These are phyloP conservation scores for Pseudisothecium myosuroides DNA, from an alignment of 225 moss, liverwort and hornwort species.

Conservation along the genomic window DNA sequence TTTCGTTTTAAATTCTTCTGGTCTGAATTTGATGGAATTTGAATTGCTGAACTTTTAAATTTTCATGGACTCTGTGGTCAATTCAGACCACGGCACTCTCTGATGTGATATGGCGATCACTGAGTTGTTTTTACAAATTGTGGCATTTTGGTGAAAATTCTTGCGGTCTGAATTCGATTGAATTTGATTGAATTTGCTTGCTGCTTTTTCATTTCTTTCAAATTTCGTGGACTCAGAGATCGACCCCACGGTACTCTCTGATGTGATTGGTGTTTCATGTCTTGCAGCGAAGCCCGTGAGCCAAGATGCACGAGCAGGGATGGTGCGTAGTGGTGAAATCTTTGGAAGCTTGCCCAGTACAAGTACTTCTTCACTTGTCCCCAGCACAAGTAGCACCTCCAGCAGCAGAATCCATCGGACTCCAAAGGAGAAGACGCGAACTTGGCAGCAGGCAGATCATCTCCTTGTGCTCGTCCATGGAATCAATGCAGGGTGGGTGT, in stretches of 20 bases:
- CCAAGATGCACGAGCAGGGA: neutral
- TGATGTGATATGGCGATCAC: neutral
- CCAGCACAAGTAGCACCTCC: neutral
- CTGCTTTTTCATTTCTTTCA: neutral
- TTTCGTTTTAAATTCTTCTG: too few species aligned
- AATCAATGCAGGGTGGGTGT: conserved; percentile 40
- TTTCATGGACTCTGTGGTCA: neutral
- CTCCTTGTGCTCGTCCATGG: conserved; percentile 43
- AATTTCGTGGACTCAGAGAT: neutral
- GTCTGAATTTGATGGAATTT: neutral
- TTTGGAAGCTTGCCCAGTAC: neutral
- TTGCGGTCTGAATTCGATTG: neutral
- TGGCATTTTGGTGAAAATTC: neutral
- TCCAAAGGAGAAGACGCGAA: neutral
- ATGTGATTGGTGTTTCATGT: neutral
- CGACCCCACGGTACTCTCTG: neutral
- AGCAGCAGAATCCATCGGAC: neutral
- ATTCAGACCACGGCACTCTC: neutral
- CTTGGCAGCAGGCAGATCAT: conserved; percentile 12
- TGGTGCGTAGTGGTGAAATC: neutral
- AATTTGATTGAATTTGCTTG: neutral
- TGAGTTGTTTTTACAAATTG: too few species aligned
- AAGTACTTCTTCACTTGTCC: neutral
- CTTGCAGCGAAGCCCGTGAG: conserved; percentile 5
- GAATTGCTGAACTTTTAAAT: neutral